phyloP scores from a whole-genome alignment of 768 basidiomycete species.

The Xerocomellus amylosporus region DNA sequence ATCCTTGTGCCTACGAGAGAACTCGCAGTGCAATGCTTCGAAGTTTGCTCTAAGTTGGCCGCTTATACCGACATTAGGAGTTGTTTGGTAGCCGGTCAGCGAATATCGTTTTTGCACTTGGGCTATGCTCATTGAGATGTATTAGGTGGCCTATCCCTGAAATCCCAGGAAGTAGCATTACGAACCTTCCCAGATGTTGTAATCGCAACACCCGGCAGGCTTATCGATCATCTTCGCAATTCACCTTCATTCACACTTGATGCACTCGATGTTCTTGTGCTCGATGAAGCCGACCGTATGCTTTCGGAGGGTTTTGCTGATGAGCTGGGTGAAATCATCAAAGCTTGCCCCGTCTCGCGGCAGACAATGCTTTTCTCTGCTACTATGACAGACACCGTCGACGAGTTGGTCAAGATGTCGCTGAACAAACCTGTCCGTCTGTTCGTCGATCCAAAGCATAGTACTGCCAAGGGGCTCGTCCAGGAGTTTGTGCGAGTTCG shows the following conservation, averaged over 20 bases:
- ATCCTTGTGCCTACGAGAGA: slow-evolving; percentile 94
- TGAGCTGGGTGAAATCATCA: slow-evolving; percentile 91
- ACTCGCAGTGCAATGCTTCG: slow-evolving; percentile 92
- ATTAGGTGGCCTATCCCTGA: slow-evolving; percentile 87
- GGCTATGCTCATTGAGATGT: slow-evolving; percentile 5
- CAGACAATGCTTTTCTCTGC: slow-evolving; percentile 99
- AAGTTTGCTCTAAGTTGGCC: slow-evolving; percentile 83
- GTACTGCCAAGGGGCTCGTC: slow-evolving; percentile 77
- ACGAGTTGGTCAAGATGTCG: slow-evolving; percentile 89
- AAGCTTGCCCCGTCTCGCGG: slow-evolving; percentile 78
- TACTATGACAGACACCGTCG: slow-evolving; percentile 97
- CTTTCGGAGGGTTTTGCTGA: slow-evolving; percentile 93
- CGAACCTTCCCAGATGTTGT: slow-evolving; percentile 89
- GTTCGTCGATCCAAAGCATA: slow-evolving; percentile 92
- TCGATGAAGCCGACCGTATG: slow-evolving; percentile 99
- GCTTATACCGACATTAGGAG: slow-evolving; percentile 86
- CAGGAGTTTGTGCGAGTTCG: slow-evolving; percentile 96
- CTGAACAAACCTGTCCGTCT: slow-evolving; percentile 90
- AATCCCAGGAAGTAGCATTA: slow-evolving; percentile 84
- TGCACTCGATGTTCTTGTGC: slow-evolving; percentile 86
- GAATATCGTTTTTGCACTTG: slow-evolving; percentile 5
- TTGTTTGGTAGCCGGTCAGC: slow-evolving; percentile 84
- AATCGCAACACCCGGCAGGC: slow-evolving; percentile 94
- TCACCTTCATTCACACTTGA: slow-evolving; percentile 92
- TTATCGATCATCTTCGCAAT: slow-evolving; percentile 97